These are phyloP conservation scores for Myriosclerotinia curreyana DNA, from an alignment of 2,329 filamentous ascomycete genomes.

Conservation along the genomic window DNA sequence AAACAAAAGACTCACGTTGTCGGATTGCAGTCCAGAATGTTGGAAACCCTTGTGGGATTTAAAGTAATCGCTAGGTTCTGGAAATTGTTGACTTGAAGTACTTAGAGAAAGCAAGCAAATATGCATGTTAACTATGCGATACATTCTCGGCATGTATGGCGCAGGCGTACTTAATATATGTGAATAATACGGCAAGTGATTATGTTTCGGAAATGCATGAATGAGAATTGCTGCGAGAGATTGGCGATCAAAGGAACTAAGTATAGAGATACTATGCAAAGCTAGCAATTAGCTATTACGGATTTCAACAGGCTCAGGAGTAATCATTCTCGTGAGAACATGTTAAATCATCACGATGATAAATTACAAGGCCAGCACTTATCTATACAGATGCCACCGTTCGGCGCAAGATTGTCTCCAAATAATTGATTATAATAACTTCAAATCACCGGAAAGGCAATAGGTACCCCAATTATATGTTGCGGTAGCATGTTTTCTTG, in stretches of 20 bases:
- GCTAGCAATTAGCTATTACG: background rate
- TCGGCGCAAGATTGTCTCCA: background rate
- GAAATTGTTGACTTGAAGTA: background rate
- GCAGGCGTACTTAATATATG: background rate
- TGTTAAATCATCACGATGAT: background rate
- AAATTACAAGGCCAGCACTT: background rate
- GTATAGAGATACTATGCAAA: background rate
- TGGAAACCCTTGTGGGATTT: background rate
- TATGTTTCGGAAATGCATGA: background rate
- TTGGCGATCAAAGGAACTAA: background rate
- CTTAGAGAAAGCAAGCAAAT: background rate
- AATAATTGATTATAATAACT: background rate
- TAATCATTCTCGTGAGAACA: too few relatives aligned
- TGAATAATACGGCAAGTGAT: background rate
- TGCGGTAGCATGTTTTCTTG: too few relatives aligned
- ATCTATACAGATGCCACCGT: background rate
- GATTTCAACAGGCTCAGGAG: background rate
- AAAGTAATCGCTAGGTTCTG: too few relatives aligned
- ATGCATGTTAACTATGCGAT: accelerated
- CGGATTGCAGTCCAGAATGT: too few relatives aligned
- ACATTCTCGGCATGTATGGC: background rate
- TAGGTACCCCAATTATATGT: background rate
- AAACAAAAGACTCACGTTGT: too few relatives aligned
- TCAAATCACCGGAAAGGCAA: background rate
- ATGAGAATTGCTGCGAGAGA: background rate